Percentiles rank a stretch among this genome's conserved stretches.
These are phyloP conservation scores for Aureobasidium musti DNA, from an alignment of 2,329 filamentous ascomycete genomes.

Conservation along the genomic window DNA sequence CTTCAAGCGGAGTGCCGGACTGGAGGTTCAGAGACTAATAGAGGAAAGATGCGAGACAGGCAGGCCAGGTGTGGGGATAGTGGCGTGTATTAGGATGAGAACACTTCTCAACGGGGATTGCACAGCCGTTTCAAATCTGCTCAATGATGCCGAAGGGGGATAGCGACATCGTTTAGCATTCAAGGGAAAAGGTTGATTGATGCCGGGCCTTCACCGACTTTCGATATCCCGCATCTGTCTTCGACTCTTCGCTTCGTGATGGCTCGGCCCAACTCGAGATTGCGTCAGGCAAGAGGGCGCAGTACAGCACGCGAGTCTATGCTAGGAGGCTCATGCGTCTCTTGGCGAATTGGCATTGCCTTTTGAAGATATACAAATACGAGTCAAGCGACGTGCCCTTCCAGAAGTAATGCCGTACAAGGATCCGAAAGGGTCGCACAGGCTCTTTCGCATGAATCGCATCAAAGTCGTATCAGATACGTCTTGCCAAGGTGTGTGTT, in stretches of 20 bases:
- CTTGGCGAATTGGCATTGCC: constrained; percentile 18
- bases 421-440: constrained; percentile 7
- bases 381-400: neutral
- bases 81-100: constrained; percentile 25
- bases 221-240: constrained; percentile 7
- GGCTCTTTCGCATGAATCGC: neutral
- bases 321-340: constrained; percentile 15
- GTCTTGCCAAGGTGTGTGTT: constrained; percentile 4
- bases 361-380: neutral
- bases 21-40: constrained; percentile 16
- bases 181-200: neutral
- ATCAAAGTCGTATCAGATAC: constrained; percentile 10
- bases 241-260: neutral
- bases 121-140: constrained; percentile 16
- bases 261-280: constrained; percentile 18
- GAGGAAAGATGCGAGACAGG: constrained; percentile 24
- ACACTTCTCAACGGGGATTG: constrained; percentile 17
- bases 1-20: constrained; percentile 13
- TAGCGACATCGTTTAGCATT: neutral
- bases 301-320: constrained; percentile 8
- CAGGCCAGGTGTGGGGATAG: constrained; percentile 19
- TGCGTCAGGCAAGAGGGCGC: constrained; percentile 12
- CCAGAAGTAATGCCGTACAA: constrained; percentile 13
- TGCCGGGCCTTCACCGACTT: constrained; percentile 23
- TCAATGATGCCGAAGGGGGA: constrained; percentile 18